Conservation (phyloP, 1,284 basidiomycete species). For the Dichomitus squalens region DNA sequence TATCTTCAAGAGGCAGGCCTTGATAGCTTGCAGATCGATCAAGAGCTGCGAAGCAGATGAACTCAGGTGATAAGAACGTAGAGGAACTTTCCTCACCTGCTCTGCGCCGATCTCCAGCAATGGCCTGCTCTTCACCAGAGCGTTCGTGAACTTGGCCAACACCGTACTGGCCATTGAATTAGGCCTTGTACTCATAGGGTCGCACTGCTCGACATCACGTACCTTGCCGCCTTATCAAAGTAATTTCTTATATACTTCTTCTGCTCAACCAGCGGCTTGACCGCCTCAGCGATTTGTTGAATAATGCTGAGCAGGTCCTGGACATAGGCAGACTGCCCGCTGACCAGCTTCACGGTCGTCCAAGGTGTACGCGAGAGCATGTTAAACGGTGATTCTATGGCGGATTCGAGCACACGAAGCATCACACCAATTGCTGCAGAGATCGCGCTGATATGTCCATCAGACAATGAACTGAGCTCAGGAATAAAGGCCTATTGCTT, state of each 20-base stretch:
- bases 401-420: constrained; percentile 80
- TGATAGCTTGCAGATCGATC: constrained; percentile 89
- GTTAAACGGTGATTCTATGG: constrained; percentile 76
- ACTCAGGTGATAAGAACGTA: too few relatives aligned
- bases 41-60: constrained; percentile 81
- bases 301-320: constrained; percentile 70
- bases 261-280: constrained; percentile 81
- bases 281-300: constrained; percentile 63
- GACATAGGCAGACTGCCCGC: constrained; percentile 81
- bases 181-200: not conserved
- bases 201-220: constrained; percentile 10
- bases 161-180: constrained; percentile 57
- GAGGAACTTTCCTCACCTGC: constrained; percentile 58
- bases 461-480: not conserved
- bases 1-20: constrained; percentile 80
- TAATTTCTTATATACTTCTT: constrained; percentile 93
- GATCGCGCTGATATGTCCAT: constrained; percentile 58
- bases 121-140: constrained; percentile 86
- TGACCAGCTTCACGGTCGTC: constrained; percentile 80
- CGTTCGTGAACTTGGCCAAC: constrained; percentile 83
- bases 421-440: constrained; percentile 80
- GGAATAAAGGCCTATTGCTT: not conserved
- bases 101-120: constrained; percentile 91
- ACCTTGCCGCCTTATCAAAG: constrained; percentile 91
- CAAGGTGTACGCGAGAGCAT: constrained; percentile 79